Conservation (phyloP, 495 filamentous ascomycete species). For the Aspergillus conjunctus region DNA sequence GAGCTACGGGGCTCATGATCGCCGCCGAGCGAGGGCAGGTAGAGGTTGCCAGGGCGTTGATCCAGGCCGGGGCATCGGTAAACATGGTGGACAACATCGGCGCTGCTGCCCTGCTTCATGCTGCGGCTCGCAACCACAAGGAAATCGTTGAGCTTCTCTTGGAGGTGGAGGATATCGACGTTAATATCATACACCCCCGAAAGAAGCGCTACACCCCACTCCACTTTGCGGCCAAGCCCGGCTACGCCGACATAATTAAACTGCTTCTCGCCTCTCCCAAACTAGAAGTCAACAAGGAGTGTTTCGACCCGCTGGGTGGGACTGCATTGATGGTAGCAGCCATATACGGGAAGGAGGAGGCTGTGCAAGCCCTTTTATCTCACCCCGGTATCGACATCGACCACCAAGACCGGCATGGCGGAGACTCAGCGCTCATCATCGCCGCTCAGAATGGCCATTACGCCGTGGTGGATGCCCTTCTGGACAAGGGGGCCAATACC, state of each 20-base stretch:
- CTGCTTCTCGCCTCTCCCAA: background rate
- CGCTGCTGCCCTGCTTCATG: slow-evolving; percentile 2
- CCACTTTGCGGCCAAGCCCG: background rate
- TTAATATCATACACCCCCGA: background rate
- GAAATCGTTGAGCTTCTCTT: slow-evolving; percentile 3
- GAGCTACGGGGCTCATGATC: slow-evolving; percentile 4
- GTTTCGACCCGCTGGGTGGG: background rate
- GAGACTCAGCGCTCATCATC: background rate
- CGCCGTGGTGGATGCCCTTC: slow-evolving; percentile 6
- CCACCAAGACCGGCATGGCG: background rate
- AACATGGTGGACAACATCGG: slow-evolving; percentile 10
- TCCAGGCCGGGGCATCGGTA: background rate
- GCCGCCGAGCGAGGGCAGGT: background rate
- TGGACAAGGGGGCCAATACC: slow-evolving; percentile 8
- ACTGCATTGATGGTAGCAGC: slow-evolving; percentile 11
- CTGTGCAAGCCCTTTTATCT: background rate
- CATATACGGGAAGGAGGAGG: background rate
- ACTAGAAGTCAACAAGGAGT: slow-evolving; percentile 10
- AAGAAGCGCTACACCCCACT: background rate
- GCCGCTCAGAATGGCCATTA: slow-evolving; percentile 4
- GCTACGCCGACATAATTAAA: background rate
- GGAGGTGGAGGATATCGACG: slow-evolving; percentile 1
- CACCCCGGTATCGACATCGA: slow-evolving; percentile 9
- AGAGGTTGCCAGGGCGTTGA: background rate
- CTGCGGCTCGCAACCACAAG: background rate